These are phyloP conservation scores for Acacia pycnantha DNA, from an alignment of 331 rosid species.

Conservation along the genomic window DNA sequence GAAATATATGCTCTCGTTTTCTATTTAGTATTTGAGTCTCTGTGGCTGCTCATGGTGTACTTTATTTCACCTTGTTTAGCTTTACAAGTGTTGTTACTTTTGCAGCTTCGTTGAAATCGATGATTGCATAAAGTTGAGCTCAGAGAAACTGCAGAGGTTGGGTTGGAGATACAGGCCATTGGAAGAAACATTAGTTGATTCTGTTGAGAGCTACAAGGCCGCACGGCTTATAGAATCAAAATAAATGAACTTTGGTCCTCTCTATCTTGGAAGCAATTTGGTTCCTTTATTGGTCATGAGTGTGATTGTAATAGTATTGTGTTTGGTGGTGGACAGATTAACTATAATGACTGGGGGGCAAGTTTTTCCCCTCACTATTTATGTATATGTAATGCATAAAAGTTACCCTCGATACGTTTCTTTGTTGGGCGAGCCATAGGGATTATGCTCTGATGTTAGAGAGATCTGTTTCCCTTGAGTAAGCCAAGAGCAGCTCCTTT, in stretches of 20 bases:
- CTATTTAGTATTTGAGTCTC: constrained; percentile 8
- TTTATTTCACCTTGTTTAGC: neutral
- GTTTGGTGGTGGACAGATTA: neutral
- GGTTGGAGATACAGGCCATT: constrained; percentile 61
- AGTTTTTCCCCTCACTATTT: too few relatives aligned
- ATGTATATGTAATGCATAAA: too few relatives aligned
- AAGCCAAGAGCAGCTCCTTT: too few relatives aligned
- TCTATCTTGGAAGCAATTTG: neutral
- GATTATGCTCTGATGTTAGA: too few relatives aligned
- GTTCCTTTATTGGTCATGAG: too few relatives aligned
- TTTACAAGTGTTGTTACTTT: neutral
- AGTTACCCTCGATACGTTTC: too few relatives aligned
- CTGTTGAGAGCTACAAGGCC: constrained; percentile 49
- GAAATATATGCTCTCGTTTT: neutral
- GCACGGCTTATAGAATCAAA: constrained; percentile 41
- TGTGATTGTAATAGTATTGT: neutral
- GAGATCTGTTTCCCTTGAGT: too few relatives aligned
- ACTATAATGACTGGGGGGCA: too few relatives aligned
- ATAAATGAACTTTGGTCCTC: neutral
- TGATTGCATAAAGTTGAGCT: constrained; percentile 23
- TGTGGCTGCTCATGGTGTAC: neutral
- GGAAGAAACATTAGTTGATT: constrained; percentile 61
- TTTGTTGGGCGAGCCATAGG: too few relatives aligned
- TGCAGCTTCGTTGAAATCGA: constrained; percentile 52
- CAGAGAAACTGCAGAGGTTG: constrained; percentile 52